Conservation (phyloP, 1,284 basidiomycete species). For the Afroboletus lepidellus region DNA sequence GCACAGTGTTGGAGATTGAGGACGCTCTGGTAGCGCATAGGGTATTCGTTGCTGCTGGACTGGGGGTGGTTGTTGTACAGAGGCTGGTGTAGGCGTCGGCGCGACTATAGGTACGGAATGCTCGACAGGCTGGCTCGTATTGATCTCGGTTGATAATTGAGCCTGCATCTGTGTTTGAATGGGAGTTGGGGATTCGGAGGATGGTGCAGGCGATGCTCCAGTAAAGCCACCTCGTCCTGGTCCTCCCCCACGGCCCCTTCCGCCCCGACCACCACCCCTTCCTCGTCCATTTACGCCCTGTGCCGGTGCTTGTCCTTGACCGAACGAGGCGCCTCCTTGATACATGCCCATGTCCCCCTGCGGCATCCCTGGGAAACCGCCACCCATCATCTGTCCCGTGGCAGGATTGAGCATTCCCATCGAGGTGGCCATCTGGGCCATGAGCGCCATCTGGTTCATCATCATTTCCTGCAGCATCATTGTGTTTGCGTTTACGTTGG, state of each 20-base stretch:
- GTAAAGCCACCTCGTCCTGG: constrained; percentile 29
- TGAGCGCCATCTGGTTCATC: constrained; percentile 83
- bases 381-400: constrained; percentile 50
- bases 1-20: constrained; percentile 84
- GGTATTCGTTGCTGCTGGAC: constrained; percentile 39
- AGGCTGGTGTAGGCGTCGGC: constrained; percentile 33
- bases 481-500: constrained; percentile 49
- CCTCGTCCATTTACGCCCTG: constrained; percentile 34
- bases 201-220: constrained; percentile 24
- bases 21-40: constrained; percentile 68
- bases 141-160: constrained; percentile 33
- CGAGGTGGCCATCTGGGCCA: constrained; percentile 76
- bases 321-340: constrained; percentile 37
- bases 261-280: constrained; percentile 40
- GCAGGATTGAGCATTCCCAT: constrained; percentile 68
- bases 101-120: constrained; percentile 38
- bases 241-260: constrained; percentile 35
- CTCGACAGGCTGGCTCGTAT: constrained; percentile 15
- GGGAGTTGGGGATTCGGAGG: constrained; percentile 26
- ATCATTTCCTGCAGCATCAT: constrained; percentile 79
- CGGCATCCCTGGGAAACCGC: constrained; percentile 53
- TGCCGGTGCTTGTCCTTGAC: constrained; percentile 35
- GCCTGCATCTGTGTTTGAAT: constrained; percentile 20
- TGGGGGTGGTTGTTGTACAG: constrained; percentile 30
- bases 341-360: constrained; percentile 56